Evolutionary conservation across 495 filamentous ascomycete species (phyloP), one percentile per base, ranked within the genome.

Genomic region (Penicillium malachiteum): DNA sequence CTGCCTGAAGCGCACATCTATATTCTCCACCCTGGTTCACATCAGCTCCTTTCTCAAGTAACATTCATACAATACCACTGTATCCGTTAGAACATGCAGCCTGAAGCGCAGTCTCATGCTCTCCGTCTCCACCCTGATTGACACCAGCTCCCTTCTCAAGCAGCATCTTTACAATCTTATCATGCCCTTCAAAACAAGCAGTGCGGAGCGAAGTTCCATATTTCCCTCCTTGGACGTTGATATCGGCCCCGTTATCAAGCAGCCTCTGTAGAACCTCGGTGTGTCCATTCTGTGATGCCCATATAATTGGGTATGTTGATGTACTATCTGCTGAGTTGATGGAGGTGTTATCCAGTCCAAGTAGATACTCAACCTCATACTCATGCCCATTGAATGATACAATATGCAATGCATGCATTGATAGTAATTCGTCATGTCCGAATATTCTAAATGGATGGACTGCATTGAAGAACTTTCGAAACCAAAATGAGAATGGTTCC

Each of bases 71-170:
- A 7, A 34, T 16, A 8, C 34, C 7, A 10, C 7, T 10, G 47
- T 70, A 54, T 2, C 66, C 62, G 14, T 55, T 51, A n/a, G n/a
- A n/a, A 10, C 8, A 17, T 8, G 62, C 54, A n/a, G 67, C 67
- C 42, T 5, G 26, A 11, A 45, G 10, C 8, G 26, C 3, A 18
- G n/a, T 11, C 5, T 16, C 6, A n/a, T n/a, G n/a, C n/a, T n/a
- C n/a, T n/a, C n/a, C n/a, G n/a, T n/a, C n/a, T n/a, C n/a, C n/a
- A n/a, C n/a, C n/a, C n/a, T n/a, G n/a, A n/a, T n/a, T n/a, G n/a
- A n/a, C n/a, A n/a, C n/a, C n/a, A n/a, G n/a, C n/a, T n/a, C n/a
- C n/a, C n/a, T n/a, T n/a, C n/a, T n/a, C n/a, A n/a, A n/a, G n/a
- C n/a, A n/a, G n/a, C n/a, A n/a, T n/a, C n/a, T n/a, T n/a, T n/a